Evolutionary conservation across 2,329 filamentous ascomycete species (phyloP).

Genomic region (Epichloe brachyelytri): DNA sequence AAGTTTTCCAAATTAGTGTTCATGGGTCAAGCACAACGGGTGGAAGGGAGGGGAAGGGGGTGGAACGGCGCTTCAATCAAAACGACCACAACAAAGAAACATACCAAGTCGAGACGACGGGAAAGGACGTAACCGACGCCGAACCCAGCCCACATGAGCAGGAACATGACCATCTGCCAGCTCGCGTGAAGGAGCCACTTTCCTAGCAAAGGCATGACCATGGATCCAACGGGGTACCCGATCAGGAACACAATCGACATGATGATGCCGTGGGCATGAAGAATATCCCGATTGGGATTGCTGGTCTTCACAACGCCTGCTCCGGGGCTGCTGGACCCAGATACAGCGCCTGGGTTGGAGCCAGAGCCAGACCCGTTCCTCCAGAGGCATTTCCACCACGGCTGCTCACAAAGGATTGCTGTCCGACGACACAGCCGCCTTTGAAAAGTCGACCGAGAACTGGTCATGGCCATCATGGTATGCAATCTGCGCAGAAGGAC

Average conservation of each 20-base stretch:
- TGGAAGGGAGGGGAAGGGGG: too few relatives aligned
- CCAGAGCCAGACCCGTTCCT: background rate
- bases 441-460: slow-evolving; percentile 36
- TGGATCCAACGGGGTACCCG: slow-evolving; percentile 46
- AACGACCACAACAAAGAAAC: slow-evolving; percentile 12
- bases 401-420: slow-evolving; percentile 36
- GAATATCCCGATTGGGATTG: slow-evolving; percentile 14
- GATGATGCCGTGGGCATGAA: slow-evolving; percentile 42
- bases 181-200: slow-evolving; percentile 44
- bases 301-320: slow-evolving; percentile 1
- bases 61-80: too few relatives aligned
- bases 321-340: background rate
- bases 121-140: slow-evolving; percentile 40
- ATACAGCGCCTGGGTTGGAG: background rate
- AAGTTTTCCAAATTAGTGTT: too few relatives aligned
- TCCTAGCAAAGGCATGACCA: slow-evolving; percentile 46
- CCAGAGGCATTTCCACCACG: slow-evolving; percentile 5
- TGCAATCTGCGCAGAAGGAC: slow-evolving; percentile 24
- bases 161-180: slow-evolving; percentile 40
- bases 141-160: slow-evolving; percentile 49
- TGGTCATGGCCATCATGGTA: slow-evolving; percentile 31
- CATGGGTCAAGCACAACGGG: too few relatives aligned
- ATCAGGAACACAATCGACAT: slow-evolving; percentile 47
- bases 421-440: slow-evolving; percentile 32
- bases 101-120: slow-evolving; percentile 27